A percentile compares a stretch with the other conserved stretches of the same genome.
Conservation (phyloP, 495 filamentous ascomycete species). For the Bathelium albidoporum region DNA sequence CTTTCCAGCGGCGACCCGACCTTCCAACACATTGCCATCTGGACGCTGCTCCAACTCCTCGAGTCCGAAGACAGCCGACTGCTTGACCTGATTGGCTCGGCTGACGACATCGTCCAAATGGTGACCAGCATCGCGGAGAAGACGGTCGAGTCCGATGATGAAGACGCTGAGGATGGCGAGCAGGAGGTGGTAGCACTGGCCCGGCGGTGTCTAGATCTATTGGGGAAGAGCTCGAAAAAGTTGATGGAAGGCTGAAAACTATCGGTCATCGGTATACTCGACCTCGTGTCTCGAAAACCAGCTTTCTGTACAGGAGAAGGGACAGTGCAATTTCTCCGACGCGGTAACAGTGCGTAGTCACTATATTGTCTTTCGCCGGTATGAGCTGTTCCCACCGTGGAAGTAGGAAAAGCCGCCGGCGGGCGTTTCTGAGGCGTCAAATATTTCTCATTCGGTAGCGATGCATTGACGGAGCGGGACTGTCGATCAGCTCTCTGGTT, state of each 20-base stretch:
- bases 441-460: background rate
- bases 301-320: background rate
- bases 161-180: constrained; percentile 75
- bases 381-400: background rate
- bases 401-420: background rate
- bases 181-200: constrained; percentile 89
- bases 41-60: constrained; percentile 89
- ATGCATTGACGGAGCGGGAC: background rate
- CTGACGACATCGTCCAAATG: constrained; percentile 80
- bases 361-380: too few species aligned
- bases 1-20: constrained; percentile 89
- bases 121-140: constrained; percentile 83
- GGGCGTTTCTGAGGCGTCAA: background rate
- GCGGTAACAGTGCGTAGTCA: background rate
- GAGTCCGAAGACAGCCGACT: constrained; percentile 86
- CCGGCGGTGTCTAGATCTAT: constrained; percentile 74
- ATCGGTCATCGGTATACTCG: background rate
- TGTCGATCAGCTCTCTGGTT: background rate
- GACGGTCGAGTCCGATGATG: constrained; percentile 81
- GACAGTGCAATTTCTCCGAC: background rate
- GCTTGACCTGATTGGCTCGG: constrained; percentile 73
- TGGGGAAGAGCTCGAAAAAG: constrained; percentile 53
- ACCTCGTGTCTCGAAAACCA: background rate
- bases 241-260: constrained; percentile 42
- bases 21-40: constrained; percentile 98